A percentile compares a stretch with the other conserved stretches of the same genome.
These are phyloP conservation scores for Fraxinus albicans DNA, from an alignment of 305 asterid genomes.

Conservation along the genomic window DNA sequence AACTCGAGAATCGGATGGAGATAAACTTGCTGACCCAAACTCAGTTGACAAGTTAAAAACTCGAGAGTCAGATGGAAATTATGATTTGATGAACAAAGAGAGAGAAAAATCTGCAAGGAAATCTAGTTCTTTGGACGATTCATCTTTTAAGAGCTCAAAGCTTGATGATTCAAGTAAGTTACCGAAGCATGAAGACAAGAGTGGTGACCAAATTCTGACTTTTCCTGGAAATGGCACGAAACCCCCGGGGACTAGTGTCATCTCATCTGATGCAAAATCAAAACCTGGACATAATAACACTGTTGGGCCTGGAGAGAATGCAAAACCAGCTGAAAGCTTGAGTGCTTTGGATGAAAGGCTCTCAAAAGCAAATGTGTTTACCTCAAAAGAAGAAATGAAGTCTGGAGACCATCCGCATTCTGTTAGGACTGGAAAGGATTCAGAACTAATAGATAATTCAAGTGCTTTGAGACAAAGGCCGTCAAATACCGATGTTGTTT, in stretches of 20 bases:
- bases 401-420: conserved; percentile 6
- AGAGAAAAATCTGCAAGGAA: conserved; percentile 25
- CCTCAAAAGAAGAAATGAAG: conserved; percentile 17
- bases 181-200: conserved; percentile 18
- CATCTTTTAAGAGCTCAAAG: conserved; percentile 28
- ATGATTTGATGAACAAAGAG: conserved; percentile 21
- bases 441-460: conserved; percentile 4
- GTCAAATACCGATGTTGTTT: conserved; percentile 17
- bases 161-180: conserved; percentile 22
- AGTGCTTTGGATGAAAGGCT: conserved; percentile 19
- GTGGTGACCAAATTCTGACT: conserved; percentile 13
- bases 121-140: conserved; percentile 25
- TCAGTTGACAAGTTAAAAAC: conserved; percentile 26
- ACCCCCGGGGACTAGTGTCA: conserved; percentile 1
- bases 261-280: conserved; percentile 15
- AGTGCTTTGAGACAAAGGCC: conserved; percentile 19
- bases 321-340: conserved; percentile 2
- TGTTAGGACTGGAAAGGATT: conserved; percentile 20
- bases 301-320: conserved; percentile 9
- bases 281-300: conserved; percentile 20
- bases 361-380: conserved; percentile 14
- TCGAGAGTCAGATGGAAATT: conserved; percentile 24
- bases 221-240: conserved; percentile 23
- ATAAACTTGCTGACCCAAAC: conserved; percentile 30
- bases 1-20: conserved; percentile 9